These are phyloP conservation scores for Plectranthus barbatus DNA, from an alignment of 257 asterid genomes.

Conservation along the genomic window DNA sequence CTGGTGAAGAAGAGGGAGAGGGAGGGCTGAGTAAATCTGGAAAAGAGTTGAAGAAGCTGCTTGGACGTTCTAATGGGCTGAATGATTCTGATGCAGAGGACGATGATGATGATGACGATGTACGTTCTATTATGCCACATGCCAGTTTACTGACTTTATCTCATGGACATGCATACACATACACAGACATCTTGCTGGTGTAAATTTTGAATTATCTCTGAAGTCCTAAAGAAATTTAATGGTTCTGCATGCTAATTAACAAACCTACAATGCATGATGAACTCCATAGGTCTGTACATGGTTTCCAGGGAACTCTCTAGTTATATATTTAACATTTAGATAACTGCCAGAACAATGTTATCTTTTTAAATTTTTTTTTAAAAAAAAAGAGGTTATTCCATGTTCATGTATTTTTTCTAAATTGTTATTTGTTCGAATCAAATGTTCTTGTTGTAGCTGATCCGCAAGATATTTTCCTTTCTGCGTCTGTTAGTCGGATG, in stretches of 20 bases:
- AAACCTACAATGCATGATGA: neutral
- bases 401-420: neutral
- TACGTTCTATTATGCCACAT: constrained; percentile 26
- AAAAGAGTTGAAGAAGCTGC: constrained; percentile 90
- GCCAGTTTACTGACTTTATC: neutral
- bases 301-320: neutral
- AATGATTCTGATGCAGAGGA: constrained; percentile 85
- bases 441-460: neutral
- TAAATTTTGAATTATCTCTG: too few species aligned
- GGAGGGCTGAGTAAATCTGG: constrained; percentile 95
- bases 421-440: constrained; percentile 1
- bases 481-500: constrained; percentile 41
- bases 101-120: constrained; percentile 89
- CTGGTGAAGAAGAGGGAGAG: constrained; percentile 54
- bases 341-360: too few species aligned
- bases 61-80: constrained; percentile 79
- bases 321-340: too few species aligned
- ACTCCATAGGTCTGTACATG: neutral
- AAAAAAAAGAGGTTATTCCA: neutral
- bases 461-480: neutral
- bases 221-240: neutral
- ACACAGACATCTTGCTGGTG: too few species aligned
- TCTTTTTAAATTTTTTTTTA: too few species aligned
- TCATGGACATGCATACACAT: neutral
- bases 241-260: neutral